Conservation (phyloP, 257 asterid genomes). For the Solanum sitiens region DNA sequence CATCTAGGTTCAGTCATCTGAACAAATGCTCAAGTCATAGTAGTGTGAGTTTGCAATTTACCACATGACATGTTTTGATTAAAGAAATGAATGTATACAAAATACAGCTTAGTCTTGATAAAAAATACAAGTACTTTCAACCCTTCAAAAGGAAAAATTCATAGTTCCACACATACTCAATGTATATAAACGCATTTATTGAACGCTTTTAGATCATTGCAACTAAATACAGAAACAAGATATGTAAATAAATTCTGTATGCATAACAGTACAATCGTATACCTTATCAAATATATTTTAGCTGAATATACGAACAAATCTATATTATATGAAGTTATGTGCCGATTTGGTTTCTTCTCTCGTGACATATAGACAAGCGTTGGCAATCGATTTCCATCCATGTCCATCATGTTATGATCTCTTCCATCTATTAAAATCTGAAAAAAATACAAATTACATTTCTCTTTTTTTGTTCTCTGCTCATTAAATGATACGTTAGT, state of each 20-base stretch:
- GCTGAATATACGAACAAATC: too few relatives aligned
- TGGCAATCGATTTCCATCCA: constrained; percentile 32
- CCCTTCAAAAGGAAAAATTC: background rate
- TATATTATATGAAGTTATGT: constrained; percentile 28
- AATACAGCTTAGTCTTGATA: background rate
- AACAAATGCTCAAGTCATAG: background rate
- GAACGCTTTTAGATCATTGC: too few relatives aligned
- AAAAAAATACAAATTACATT: background rate
- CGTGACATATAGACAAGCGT: constrained; percentile 43
- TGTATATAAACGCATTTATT: too few relatives aligned
- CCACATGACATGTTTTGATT: background rate
- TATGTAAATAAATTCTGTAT: too few relatives aligned
- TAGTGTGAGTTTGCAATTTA: background rate
- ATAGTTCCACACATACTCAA: too few relatives aligned
- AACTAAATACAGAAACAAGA: too few relatives aligned
- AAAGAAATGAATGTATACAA: background rate
- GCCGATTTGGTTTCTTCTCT: constrained; percentile 35
- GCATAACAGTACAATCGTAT: too few relatives aligned
- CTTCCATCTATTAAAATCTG: constrained; percentile 37
- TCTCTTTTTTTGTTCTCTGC: too few relatives aligned
- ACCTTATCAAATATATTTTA: too few relatives aligned
- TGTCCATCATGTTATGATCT: constrained; percentile 16
- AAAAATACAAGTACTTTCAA: too few relatives aligned
- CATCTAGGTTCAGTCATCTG: background rate
- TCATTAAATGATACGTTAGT: background rate